Conservation (phyloP, 805 yeast species). For the Starmerella vitae region DNA sequence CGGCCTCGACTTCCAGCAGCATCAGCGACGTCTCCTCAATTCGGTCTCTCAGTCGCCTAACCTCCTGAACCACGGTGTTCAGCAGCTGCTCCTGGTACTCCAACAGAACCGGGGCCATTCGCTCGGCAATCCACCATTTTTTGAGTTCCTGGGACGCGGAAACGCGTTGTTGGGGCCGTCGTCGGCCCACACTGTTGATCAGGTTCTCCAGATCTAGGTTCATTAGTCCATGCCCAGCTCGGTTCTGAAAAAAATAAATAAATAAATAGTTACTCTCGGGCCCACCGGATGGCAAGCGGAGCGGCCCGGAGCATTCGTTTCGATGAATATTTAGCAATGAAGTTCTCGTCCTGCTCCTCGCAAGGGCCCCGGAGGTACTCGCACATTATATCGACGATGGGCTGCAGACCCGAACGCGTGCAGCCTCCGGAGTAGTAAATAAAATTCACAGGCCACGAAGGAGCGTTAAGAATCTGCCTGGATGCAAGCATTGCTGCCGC, state of each 20-base stretch:
- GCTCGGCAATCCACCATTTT: slow-evolving; percentile 67
- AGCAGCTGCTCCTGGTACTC: slow-evolving; percentile 55
- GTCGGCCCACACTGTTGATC: slow-evolving; percentile 52
- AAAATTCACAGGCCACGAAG: slow-evolving; percentile 68
- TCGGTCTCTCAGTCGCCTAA: slow-evolving; percentile 58
- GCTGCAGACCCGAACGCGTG: slow-evolving; percentile 54
- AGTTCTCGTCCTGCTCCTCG: slow-evolving; percentile 59
- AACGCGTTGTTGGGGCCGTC: not conserved
- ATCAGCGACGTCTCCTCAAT: slow-evolving; percentile 71
- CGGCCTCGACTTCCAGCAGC: slow-evolving; percentile 34
- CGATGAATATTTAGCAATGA: slow-evolving; percentile 84
- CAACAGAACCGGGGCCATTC: slow-evolving; percentile 76
- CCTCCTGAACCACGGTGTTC: slow-evolving; percentile 41
- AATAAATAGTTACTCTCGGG: too few species aligned
- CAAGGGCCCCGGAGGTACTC: slow-evolving; percentile 66
- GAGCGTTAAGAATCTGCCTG: slow-evolving; percentile 46
- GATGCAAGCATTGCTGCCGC: slow-evolving; percentile 82
- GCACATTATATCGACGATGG: slow-evolving; percentile 59
- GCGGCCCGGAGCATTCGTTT: slow-evolving; percentile 65
- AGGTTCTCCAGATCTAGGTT: slow-evolving; percentile 34
- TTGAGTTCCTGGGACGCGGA: slow-evolving; percentile 29
- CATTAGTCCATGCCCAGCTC: slow-evolving; percentile 2
- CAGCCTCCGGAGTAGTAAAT: slow-evolving; percentile 89
- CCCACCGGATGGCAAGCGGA: slow-evolving; percentile 25
- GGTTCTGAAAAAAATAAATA: too few species aligned